phyloP scores from a whole-genome alignment of 2,329 filamentous ascomycete genomes.

The Pestalotiopsis sp. region DNA sequence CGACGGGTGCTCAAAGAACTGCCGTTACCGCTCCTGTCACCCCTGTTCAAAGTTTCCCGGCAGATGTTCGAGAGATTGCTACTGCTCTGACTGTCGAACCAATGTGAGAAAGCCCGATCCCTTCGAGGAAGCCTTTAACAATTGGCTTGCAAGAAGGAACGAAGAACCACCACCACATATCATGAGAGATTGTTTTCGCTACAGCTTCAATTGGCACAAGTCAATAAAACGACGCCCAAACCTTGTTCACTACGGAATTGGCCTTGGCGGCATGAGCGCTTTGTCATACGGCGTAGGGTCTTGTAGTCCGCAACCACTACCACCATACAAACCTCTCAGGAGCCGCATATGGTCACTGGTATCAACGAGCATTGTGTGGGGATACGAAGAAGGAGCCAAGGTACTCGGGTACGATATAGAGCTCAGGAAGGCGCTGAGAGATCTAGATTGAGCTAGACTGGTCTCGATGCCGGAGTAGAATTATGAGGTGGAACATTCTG shows the following conservation, averaged over 20 bases:
- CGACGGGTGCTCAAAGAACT: background rate
- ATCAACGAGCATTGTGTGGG: background rate
- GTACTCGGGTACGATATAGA: background rate
- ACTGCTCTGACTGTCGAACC: background rate
- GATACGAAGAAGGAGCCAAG: background rate
- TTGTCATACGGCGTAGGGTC: background rate
- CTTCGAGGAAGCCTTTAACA: background rate
- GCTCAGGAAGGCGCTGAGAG: background rate
- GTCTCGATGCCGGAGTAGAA: background rate
- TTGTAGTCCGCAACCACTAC: background rate
- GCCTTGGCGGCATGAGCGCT: background rate
- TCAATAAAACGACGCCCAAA: background rate
- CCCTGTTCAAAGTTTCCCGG: no score
- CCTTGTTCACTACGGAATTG: background rate
- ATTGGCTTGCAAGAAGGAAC: background rate
- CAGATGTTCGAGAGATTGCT: background rate
- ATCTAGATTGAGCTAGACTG: slow-evolving; percentile 1
- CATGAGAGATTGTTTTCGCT: background rate
- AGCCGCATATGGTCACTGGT: background rate
- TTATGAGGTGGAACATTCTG: background rate
- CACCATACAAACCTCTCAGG: background rate
- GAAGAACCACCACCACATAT: background rate
- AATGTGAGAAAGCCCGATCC: background rate
- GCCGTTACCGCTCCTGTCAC: background rate
- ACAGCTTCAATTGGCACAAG: background rate